Evolutionary conservation across 306 rosid species (phyloP), one percentile per base, ranked within the genome.

Genomic region (Boehmeria nivea): DNA sequence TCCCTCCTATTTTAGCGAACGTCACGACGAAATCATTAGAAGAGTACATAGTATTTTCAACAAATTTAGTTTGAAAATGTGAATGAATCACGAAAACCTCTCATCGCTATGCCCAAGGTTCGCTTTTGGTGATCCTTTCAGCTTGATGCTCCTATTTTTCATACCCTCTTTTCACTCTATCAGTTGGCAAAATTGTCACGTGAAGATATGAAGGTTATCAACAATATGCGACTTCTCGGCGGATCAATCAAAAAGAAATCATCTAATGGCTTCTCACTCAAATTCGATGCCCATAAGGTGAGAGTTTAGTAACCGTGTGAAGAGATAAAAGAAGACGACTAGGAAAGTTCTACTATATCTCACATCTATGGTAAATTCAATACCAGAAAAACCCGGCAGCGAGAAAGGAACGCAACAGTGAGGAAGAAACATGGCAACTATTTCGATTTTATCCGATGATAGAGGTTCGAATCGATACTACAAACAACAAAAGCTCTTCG

Each of bases 401-500:
- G 14, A 82, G 98, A 58, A 87, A 82, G 67, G 95, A 91, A 65
- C 89, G 96, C 25, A 51, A 65, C 40, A 81, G 72, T 10, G 96
- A 84, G 59, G 86, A 76, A 63, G 96, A 91, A 84, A 71, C 93
- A 12, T 91, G 96, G 98, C 91, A 85, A 59, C 68, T 91, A 24
- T 82, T 70, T 60, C 81, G 98, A 60, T 91, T 91, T 81, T 91
- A 66, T 66, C 98, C 98, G 60, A 34, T 91, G 75, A 0, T 91
- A 63, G 98, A 91, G 98, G 98, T 87, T 71, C 9, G 65, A 51
- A n/a, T n/a, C n/a, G n/a, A n/a, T n/a, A n/a, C n/a, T n/a, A n/a
- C n/a, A n/a, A n/a, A n/a, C n/a, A n/a, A n/a, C n/a, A n/a, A n/a
- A n/a, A n/a, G n/a, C n/a, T n/a, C n/a, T n/a, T n/a, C n/a, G n/a